Conservation (phyloP, 352 stramenopile genomes). For the Phytophthora capsici region DNA sequence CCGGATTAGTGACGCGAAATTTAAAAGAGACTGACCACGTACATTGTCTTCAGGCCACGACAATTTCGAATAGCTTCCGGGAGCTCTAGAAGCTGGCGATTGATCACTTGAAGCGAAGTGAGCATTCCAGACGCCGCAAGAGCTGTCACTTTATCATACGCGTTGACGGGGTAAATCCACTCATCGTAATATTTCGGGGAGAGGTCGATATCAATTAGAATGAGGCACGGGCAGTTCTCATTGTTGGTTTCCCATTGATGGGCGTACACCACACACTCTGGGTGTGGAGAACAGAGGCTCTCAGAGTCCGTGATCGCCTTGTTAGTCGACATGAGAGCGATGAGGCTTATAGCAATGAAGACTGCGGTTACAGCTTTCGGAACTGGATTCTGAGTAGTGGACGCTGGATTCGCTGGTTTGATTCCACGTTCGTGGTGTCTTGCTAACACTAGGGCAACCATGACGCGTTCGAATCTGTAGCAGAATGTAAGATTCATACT, state of each 20-base stretch:
- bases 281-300: conserved; percentile 6
- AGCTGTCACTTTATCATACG: conserved; percentile 19
- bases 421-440: neutral
- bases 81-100: conserved; percentile 23
- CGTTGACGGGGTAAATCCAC: conserved; percentile 16
- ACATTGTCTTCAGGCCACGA: conserved; percentile 9
- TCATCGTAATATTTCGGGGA: neutral
- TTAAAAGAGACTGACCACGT: neutral
- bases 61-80: conserved; percentile 38
- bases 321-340: conserved; percentile 17
- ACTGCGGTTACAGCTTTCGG: conserved; percentile 14
- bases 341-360: conserved; percentile 13
- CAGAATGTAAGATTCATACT: conserved; percentile 38
- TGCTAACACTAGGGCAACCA: conserved; percentile 15
- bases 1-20: neutral
- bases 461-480: conserved; percentile 30
- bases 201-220: conserved; percentile 4
- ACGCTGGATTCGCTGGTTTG: neutral
- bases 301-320: conserved; percentile 16
- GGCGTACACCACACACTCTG: conserved; percentile 29
- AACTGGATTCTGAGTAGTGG: conserved; percentile 15
- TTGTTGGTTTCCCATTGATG: conserved; percentile 17
- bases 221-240: conserved; percentile 30
- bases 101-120: conserved; percentile 44
- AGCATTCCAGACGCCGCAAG: conserved; percentile 34